Percentiles rank a stretch among this genome's conserved stretches.
These are phyloP conservation scores for Aspergillus fischeri DNA, from an alignment of 2,329 filamentous ascomycete genomes.

Conservation along the genomic window DNA sequence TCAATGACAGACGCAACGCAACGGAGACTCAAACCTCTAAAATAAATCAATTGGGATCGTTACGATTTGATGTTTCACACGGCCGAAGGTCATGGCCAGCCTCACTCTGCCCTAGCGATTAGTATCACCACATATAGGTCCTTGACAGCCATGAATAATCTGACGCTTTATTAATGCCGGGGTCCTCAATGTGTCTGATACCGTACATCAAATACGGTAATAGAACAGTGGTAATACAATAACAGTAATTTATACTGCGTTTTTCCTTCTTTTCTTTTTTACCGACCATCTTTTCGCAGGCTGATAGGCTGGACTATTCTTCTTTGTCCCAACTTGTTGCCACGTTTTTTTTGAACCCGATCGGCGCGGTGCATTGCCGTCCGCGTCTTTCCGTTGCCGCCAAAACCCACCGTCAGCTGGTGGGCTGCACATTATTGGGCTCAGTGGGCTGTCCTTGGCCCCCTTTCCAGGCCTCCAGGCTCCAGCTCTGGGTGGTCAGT, in stretches of 20 bases:
- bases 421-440: constrained; percentile 1
- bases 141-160: not conserved
- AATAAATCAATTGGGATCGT: not conserved
- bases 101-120: constrained; percentile 10
- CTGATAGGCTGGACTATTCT: not conserved
- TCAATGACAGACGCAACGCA: not conserved
- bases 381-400: constrained; percentile 31
- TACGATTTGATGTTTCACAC: not conserved
- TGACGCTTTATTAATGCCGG: not conserved
- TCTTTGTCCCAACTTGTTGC: constrained; percentile 13
- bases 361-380: constrained; percentile 32
- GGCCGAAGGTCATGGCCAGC: constrained; percentile 6
- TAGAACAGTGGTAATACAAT: not conserved
- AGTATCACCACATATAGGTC: not conserved
- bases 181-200: not conserved
- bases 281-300: not conserved
- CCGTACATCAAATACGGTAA: constrained; percentile 9
- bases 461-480: not conserved
- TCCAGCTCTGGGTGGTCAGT: constrained; percentile 4
- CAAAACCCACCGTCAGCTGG: constrained; percentile 23
- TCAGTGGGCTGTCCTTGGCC: constrained; percentile 12
- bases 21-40: not conserved
- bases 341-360: constrained; percentile 29
- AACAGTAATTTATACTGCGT: not conserved
- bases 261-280: constrained; percentile 8